These are phyloP conservation scores for Ochetophila trinervis DNA, from an alignment of 306 rosid species.

Conservation along the genomic window DNA sequence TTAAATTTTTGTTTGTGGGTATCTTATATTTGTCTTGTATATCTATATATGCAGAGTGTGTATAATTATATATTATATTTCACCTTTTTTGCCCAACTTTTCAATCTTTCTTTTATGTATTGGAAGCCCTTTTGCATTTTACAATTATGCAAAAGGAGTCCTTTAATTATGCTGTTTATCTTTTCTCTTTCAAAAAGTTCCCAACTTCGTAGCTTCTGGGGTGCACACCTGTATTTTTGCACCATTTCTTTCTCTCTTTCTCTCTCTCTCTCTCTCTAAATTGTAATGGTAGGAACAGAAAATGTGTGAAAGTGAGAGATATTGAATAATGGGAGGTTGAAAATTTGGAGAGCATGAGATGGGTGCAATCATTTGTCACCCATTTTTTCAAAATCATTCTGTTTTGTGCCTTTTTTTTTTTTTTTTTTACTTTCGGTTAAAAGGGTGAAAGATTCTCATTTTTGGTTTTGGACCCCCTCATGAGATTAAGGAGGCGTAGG, in stretches of 20 bases:
- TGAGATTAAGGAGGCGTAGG: slow-evolving; percentile 83
- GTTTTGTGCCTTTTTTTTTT: slow-evolving; percentile 27
- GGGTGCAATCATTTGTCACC: slow-evolving; percentile 58
- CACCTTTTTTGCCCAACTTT: slow-evolving; percentile 24
- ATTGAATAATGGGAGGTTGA: slow-evolving; percentile 50
- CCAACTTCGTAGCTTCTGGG: slow-evolving; percentile 24
- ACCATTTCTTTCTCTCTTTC: slow-evolving; percentile 7
- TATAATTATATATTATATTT: slow-evolving; percentile 25
- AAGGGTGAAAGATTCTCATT: slow-evolving; percentile 26
- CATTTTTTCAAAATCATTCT: slow-evolving; percentile 27
- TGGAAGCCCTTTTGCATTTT: slow-evolving; percentile 35
- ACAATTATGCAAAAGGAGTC: slow-evolving; percentile 30
- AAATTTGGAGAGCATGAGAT: slow-evolving; percentile 50
- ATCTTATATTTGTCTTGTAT: slow-evolving; percentile 47
- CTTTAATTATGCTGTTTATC: slow-evolving; percentile 36
- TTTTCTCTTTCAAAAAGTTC: slow-evolving; percentile 17
- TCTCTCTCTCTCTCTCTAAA: slow-evolving; percentile 21
- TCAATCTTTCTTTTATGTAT: slow-evolving; percentile 27
- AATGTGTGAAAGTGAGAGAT: slow-evolving; percentile 29
- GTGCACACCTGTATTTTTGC: slow-evolving; percentile 16
- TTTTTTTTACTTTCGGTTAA: slow-evolving; percentile 45
- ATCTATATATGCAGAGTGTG: slow-evolving; percentile 33
- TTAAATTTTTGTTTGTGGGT: background rate
- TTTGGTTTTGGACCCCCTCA: slow-evolving; percentile 43
- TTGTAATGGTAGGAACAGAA: slow-evolving; percentile 28